Percentiles rank a stretch among this genome's conserved stretches.
Conservation (phyloP, 345 rosid species). For the Salix purpurea region DNA sequence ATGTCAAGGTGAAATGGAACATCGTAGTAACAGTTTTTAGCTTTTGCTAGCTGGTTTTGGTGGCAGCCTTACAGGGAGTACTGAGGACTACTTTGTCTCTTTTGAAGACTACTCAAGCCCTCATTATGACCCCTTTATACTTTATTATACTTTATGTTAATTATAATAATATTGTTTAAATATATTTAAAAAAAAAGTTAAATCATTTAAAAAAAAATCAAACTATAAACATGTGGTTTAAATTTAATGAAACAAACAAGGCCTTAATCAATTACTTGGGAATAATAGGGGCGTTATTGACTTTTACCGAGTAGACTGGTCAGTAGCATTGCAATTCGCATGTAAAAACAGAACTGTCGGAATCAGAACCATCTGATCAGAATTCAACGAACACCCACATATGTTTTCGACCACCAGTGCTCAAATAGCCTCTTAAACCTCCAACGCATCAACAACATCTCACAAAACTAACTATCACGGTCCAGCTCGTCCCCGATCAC, state of each 20-base stretch:
- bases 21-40: neutral
- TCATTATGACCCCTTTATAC: too few relatives aligned
- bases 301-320: neutral
- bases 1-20: neutral
- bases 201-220: too few relatives aligned
- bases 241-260: too few relatives aligned
- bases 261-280: neutral
- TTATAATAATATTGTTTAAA: too few relatives aligned
- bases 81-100: too few relatives aligned
- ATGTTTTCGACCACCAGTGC: neutral
- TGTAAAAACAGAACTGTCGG: constrained; percentile 11
- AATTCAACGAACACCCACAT: neutral
- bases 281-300: neutral
- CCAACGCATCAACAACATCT: neutral
- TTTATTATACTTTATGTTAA: too few relatives aligned
- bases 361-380: constrained; percentile 8
- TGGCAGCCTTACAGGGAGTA: neutral
- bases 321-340: neutral
- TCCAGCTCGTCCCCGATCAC: neutral
- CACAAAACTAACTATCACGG: neutral
- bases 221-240: too few relatives aligned
- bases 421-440: neutral
- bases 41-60: neutral
- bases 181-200: too few relatives aligned
- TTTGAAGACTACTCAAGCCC: too few relatives aligned